Conservation (phyloP, 345 rosid species). For the Abelmoschus esculentus region DNA sequence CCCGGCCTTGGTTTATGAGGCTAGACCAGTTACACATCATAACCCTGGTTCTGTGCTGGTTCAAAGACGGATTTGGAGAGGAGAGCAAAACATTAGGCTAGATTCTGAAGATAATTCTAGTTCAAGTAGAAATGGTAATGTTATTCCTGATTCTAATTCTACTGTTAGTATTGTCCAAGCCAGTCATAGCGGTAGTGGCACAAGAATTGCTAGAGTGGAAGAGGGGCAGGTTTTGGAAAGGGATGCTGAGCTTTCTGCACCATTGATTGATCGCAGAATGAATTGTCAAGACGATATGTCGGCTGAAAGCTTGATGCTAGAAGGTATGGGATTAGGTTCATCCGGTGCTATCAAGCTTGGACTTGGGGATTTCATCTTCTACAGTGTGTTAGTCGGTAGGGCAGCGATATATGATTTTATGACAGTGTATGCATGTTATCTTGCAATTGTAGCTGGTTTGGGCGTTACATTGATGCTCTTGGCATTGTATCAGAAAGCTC, state of each 20-base stretch:
- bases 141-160: slow-evolving; percentile 14
- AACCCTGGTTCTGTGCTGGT: slow-evolving; percentile 25
- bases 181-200: slow-evolving; percentile 11
- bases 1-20: slow-evolving; percentile 89
- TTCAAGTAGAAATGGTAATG: slow-evolving; percentile 5
- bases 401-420: slow-evolving; percentile 93
- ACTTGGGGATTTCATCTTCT: slow-evolving; percentile 89
- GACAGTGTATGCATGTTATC: slow-evolving; percentile 92
- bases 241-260: slow-evolving; percentile 48
- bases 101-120: slow-evolving; percentile 10
- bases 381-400: slow-evolving; percentile 89
- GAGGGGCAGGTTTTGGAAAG: slow-evolving; percentile 25
- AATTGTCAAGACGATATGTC: slow-evolving; percentile 20
- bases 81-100: slow-evolving; percentile 11
- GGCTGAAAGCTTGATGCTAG: slow-evolving; percentile 46
- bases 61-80: slow-evolving; percentile 81
- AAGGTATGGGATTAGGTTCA: slow-evolving; percentile 85
- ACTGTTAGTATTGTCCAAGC: slow-evolving; percentile 9
- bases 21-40: slow-evolving; percentile 56
- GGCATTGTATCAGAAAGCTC: slow-evolving; percentile 82
- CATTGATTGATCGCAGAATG: slow-evolving; percentile 48
- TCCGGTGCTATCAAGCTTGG: slow-evolving; percentile 89
- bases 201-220: slow-evolving; percentile 29
- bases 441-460: slow-evolving; percentile 88
- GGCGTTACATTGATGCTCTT: slow-evolving; percentile 76